A percentile compares a stretch with the other conserved stretches of the same genome.
Conservation (phyloP, 805 yeast genomes). For the Vanderwaltozyma verrucispora region DNA sequence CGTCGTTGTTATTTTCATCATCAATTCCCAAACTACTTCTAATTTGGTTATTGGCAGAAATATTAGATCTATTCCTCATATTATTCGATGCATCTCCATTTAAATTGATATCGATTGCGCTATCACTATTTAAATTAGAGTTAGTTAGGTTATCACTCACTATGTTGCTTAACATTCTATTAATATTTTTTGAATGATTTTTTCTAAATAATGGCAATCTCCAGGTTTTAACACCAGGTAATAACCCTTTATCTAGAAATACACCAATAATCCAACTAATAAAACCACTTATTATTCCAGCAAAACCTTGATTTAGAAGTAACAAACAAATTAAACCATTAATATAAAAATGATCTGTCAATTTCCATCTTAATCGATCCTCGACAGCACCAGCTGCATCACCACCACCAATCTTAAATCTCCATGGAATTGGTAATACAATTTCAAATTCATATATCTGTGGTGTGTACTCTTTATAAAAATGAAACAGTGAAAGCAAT, state of each 20-base stretch:
- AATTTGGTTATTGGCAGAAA: too few relatives aligned
- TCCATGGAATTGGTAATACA: conserved; percentile 24
- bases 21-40: conserved; percentile 6
- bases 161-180: too few relatives aligned
- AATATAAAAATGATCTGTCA: conserved; percentile 29
- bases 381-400: too few relatives aligned
- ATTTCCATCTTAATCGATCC: conserved; percentile 15
- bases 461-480: conserved; percentile 33
- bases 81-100: too few relatives aligned
- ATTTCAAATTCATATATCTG: conserved; percentile 32
- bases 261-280: conserved; percentile 37
- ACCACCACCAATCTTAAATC: conserved; percentile 5
- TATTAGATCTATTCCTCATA: too few relatives aligned
- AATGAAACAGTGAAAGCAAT: conserved; percentile 31
- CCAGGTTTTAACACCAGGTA: conserved; percentile 33
- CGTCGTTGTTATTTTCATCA: conserved; percentile 38
- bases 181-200: too few relatives aligned
- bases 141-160: too few relatives aligned
- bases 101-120: too few relatives aligned
- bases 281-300: conserved; percentile 31
- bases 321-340: conserved; percentile 28
- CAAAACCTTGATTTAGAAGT: conserved; percentile 34
- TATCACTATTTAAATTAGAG: too few relatives aligned
- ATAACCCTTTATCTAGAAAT: conserved; percentile 33
- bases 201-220: conserved; percentile 24